A percentile compares a stretch with the other conserved stretches of the same genome.
Conservation (phyloP, 176 grass and related monocot species). For the Paspalum vaginatum region DNA sequence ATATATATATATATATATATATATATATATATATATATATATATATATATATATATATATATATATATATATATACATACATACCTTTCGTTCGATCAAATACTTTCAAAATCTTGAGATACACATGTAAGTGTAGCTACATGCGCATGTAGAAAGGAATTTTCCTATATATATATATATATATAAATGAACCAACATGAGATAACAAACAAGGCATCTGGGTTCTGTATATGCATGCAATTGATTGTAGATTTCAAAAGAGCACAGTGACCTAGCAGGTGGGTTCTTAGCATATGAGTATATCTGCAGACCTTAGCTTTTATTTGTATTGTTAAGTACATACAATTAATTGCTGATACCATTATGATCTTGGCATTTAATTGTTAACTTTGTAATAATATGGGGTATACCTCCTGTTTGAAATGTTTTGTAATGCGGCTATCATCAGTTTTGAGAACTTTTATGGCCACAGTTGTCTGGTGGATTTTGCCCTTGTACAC, state of each 20-base stretch:
- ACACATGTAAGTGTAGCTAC: too few species aligned
- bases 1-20: too few species aligned
- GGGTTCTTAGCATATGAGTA: background rate
- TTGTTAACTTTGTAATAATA: background rate
- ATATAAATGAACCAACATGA: background rate
- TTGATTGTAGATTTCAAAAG: constrained; percentile 18
- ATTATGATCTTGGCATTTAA: constrained; percentile 3
- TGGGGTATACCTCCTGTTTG: constrained; percentile 68
- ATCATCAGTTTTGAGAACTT: constrained; percentile 70
- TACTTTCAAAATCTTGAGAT: too few species aligned
- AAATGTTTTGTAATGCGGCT: constrained; percentile 62
- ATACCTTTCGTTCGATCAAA: too few species aligned
- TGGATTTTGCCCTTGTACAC: constrained; percentile 88
- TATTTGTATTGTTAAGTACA: background rate
- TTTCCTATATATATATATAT: too few species aligned
- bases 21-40: too few species aligned
- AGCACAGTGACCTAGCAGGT: background rate
- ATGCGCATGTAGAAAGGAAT: too few species aligned
- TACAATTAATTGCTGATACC: constrained; percentile 10
- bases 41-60: too few species aligned
- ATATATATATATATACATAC: too few species aligned
- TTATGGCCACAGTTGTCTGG: constrained; percentile 71
- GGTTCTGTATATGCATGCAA: background rate
- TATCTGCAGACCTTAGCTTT: background rate
- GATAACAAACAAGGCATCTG: background rate